phyloP scores from a whole-genome alignment of 2,329 filamentous ascomycete species.

The Sporothrix protearum region DNA sequence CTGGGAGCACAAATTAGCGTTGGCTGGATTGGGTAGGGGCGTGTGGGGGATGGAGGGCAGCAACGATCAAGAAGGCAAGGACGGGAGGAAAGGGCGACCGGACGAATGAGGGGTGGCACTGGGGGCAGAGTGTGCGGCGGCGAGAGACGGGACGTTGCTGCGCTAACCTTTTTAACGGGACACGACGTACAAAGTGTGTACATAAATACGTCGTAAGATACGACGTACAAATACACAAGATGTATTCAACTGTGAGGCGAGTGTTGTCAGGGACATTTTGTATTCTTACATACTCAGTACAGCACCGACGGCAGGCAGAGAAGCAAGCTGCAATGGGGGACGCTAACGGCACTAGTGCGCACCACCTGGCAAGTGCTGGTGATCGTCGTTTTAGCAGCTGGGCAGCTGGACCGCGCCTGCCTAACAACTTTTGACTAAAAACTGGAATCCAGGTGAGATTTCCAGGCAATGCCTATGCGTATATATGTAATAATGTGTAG shows the following conservation, averaged over 20 bases:
- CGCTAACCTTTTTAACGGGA: conserved; percentile 15
- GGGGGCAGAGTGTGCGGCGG: not conserved
- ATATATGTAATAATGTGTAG: too few relatives aligned
- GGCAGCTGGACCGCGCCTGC: not conserved
- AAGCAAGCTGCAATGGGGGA: conserved; percentile 17
- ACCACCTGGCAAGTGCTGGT: conserved; percentile 4
- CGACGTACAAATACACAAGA: conserved; percentile 12
- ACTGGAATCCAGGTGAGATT: not conserved
- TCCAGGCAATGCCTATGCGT: not conserved
- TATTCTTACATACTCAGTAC: too few relatives aligned
- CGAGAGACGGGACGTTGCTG: conserved; percentile 21
- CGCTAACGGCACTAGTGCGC: conserved; percentile 6
- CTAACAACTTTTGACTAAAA: not conserved
- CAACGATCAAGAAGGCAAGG: not conserved
- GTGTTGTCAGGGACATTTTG: not conserved
- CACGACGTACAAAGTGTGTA: conserved; percentile 18
- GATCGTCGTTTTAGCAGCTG: not conserved
- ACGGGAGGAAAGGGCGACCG: not conserved
- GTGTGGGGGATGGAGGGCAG: not conserved
- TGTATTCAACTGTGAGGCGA: not conserved
- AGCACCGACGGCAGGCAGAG: not conserved
- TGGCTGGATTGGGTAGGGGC: not conserved
- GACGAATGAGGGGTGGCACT: not conserved
- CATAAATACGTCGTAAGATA: too few relatives aligned
- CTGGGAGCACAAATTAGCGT: not conserved